These are phyloP conservation scores for Chytriomyces hyalinus DNA, from an alignment of 192 early-diverging fungal genomes.

Conservation along the genomic window DNA sequence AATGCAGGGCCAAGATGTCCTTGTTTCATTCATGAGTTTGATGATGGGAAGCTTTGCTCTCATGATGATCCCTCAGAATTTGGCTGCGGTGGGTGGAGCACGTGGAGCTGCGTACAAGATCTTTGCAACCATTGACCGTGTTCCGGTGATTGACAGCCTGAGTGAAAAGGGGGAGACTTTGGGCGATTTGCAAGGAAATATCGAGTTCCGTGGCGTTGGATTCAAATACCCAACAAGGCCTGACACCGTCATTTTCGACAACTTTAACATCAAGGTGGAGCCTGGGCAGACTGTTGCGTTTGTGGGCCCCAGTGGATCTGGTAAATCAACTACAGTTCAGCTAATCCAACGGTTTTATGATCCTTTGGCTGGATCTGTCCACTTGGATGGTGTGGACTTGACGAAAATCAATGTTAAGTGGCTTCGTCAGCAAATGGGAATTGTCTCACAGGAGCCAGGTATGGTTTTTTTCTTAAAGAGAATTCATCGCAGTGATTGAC, in stretches of 20 bases:
- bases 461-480: not conserved
- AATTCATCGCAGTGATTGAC: constrained; percentile 78
- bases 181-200: constrained; percentile 40
- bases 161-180: constrained; percentile 41
- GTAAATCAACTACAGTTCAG: constrained; percentile 77
- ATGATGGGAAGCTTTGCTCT: constrained; percentile 56
- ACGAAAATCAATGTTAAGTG: constrained; percentile 81
- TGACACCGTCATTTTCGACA: constrained; percentile 67
- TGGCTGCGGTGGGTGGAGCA: constrained; percentile 46
- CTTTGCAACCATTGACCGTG: constrained; percentile 56
- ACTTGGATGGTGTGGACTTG: constrained; percentile 80
- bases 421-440: constrained; percentile 84
- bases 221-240: constrained; percentile 67
- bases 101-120: constrained; percentile 56
- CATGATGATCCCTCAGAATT: constrained; percentile 41
- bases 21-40: constrained; percentile 51
- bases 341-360: constrained; percentile 56
- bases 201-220: constrained; percentile 53
- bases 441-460: constrained; percentile 92
- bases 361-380: constrained; percentile 58
- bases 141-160: constrained; percentile 50
- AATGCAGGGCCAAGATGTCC: constrained; percentile 54
- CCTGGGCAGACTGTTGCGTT: constrained; percentile 83
- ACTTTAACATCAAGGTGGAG: constrained; percentile 58
- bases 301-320: constrained; percentile 79